A percentile compares a stretch with the other conserved stretches of the same genome.
phyloP scores from a whole-genome alignment of 768 basidiomycete genomes.

The Tylopilus intermedius region DNA sequence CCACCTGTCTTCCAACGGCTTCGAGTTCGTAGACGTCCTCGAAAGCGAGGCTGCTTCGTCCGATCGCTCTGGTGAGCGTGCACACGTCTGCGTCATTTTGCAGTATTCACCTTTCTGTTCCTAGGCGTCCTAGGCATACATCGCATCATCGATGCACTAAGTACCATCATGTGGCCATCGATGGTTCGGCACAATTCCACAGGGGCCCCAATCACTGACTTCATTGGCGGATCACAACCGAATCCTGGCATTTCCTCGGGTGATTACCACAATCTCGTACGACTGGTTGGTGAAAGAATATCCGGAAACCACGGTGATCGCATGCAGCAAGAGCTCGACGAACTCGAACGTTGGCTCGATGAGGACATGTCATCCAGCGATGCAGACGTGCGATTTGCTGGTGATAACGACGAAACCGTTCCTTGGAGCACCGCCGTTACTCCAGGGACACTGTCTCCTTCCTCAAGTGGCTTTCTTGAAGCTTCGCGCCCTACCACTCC shows the following conservation, averaged over 20 bases:
- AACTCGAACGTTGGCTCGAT: constrained; percentile 59
- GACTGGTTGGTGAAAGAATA: constrained; percentile 18
- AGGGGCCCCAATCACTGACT: neutral
- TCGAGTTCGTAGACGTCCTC: constrained; percentile 64
- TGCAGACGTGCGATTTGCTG: constrained; percentile 13
- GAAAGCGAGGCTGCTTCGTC: constrained; percentile 4
- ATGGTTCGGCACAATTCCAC: constrained; percentile 39
- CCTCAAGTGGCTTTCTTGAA: constrained; percentile 17
- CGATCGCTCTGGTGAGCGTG: constrained; percentile 18
- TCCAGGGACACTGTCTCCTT: constrained; percentile 27
- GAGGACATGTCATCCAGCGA: constrained; percentile 30
- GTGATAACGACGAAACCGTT: constrained; percentile 22
- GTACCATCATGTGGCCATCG: constrained; percentile 87
- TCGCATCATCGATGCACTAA: constrained; percentile 72
- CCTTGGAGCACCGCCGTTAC: constrained; percentile 39
- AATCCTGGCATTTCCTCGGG: constrained; percentile 8
- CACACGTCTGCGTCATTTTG: neutral
- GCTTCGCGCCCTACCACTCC: constrained; percentile 32
- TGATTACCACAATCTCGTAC: constrained; percentile 20
- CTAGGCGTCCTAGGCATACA: constrained; percentile 52
- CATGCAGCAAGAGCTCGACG: constrained; percentile 50
- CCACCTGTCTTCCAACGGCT: constrained; percentile 63
- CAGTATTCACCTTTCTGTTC: neutral
- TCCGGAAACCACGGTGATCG: constrained; percentile 29
- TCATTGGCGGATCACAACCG: neutral